phyloP scores from a whole-genome alignment of 768 basidiomycete genomes.

The Trichaptum fuscoviolaceum region DNA sequence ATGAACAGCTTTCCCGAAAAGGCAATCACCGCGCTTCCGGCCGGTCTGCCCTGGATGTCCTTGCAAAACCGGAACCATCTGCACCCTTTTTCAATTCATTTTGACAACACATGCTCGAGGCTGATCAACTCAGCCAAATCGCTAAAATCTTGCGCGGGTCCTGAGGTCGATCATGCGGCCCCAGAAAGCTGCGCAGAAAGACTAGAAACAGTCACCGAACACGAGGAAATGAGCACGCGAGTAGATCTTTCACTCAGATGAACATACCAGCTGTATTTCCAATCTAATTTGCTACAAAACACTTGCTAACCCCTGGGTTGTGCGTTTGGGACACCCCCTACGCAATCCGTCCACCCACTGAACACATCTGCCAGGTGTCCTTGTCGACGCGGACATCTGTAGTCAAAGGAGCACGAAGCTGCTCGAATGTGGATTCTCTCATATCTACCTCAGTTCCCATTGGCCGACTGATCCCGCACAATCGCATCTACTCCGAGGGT shows the following conservation, averaged over 20 bases:
- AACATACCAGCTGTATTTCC: neutral
- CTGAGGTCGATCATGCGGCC: neutral
- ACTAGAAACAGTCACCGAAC: neutral
- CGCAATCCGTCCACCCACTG: neutral
- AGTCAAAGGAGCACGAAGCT: neutral
- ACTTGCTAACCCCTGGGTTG: neutral
- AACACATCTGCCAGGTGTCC: neutral
- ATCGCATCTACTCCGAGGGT: neutral
- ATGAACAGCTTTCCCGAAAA: neutral
- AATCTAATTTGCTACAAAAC: neutral
- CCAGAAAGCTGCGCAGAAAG: neutral
- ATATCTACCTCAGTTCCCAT: neutral
- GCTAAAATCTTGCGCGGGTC: neutral
- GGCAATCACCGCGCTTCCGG: neutral
- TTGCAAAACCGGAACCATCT: neutral
- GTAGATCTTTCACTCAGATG: neutral
- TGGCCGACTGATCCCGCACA: neutral
- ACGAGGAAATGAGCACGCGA: neutral
- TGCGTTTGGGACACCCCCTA: neutral
- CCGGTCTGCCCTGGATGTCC: neutral
- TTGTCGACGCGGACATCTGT: neutral
- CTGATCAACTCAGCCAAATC: neutral
- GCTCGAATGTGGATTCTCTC: neutral
- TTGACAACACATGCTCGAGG: neutral
- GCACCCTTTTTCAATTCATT: neutral